Evolutionary conservation across 2,329 filamentous ascomycete genomes (phyloP).

Genomic region (Penicillium hordei): DNA sequence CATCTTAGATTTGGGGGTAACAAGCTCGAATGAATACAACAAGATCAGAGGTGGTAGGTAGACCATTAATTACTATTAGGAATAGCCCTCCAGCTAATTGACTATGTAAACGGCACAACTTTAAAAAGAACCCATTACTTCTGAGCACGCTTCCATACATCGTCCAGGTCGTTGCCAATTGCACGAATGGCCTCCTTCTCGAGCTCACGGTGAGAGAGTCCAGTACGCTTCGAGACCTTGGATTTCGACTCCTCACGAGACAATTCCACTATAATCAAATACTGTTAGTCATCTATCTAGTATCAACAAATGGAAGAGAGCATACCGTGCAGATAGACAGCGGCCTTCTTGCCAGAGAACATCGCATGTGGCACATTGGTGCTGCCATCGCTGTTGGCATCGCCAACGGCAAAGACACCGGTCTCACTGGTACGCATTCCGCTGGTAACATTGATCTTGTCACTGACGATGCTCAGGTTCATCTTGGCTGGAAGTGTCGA

Average conservation of each 20-base stretch:
- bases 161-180: constrained; percentile 36
- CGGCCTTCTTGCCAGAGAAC: constrained; percentile 59
- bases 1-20: background rate
- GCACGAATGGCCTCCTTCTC: constrained; percentile 29
- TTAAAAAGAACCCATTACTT: background rate
- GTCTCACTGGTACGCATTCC: constrained; percentile 54
- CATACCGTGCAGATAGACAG: constrained; percentile 59
- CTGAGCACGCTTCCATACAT: constrained; percentile 22
- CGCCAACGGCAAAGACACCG: constrained; percentile 60
- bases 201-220: constrained; percentile 24
- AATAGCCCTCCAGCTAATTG: background rate
- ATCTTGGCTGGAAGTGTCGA: constrained; percentile 51
- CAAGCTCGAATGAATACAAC: background rate
- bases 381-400: constrained; percentile 59
- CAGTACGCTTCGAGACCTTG: constrained; percentile 31
- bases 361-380: constrained; percentile 64
- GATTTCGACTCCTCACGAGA: constrained; percentile 34
- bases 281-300: background rate
- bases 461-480: constrained; percentile 49
- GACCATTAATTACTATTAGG: background rate
- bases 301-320: constrained; percentile 1
- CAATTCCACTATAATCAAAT: constrained; percentile 30
- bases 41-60: too few species aligned
- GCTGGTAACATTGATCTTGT: constrained; percentile 46
- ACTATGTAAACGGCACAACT: background rate